Percentiles rank a stretch among this genome's conserved stretches.
Conservation (phyloP, 2,329 filamentous ascomycete species). For the Cytospora chrysosperma region DNA sequence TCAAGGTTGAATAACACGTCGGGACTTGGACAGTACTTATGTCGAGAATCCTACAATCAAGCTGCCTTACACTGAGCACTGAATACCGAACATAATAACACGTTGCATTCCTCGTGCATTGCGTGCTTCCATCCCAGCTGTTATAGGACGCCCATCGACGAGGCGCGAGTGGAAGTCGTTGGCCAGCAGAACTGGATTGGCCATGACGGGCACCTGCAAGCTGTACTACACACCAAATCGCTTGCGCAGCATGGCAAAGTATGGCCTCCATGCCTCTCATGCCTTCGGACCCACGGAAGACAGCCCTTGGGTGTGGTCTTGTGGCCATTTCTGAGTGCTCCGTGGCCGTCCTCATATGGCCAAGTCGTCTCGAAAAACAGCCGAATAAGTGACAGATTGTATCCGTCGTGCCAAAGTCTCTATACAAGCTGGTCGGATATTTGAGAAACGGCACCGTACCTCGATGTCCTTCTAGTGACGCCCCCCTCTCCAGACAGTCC, state of each 20-base stretch:
- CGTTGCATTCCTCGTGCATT: background rate
- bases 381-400: background rate
- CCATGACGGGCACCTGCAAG: background rate
- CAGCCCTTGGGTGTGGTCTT: background rate
- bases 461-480: background rate
- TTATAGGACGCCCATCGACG: background rate
- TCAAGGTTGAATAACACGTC: background rate
- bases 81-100: background rate
- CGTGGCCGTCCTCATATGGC: background rate
- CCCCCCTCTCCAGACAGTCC: background rate
- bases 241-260: background rate
- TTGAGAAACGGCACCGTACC: background rate
- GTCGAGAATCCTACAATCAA: background rate
- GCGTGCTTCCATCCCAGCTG: background rate
- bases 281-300: background rate
- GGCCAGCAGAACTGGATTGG: background rate
- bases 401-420: background rate
- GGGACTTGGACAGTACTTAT: background rate
- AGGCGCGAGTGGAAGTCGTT: background rate
- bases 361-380: background rate
- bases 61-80: background rate
- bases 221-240: conserved; percentile 4
- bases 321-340: background rate
- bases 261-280: background rate
- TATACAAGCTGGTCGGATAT: too few species aligned